These are phyloP conservation scores for Fistulifera solaris DNA, from an alignment of 108 stramenopile genomes.

Conservation along the genomic window DNA sequence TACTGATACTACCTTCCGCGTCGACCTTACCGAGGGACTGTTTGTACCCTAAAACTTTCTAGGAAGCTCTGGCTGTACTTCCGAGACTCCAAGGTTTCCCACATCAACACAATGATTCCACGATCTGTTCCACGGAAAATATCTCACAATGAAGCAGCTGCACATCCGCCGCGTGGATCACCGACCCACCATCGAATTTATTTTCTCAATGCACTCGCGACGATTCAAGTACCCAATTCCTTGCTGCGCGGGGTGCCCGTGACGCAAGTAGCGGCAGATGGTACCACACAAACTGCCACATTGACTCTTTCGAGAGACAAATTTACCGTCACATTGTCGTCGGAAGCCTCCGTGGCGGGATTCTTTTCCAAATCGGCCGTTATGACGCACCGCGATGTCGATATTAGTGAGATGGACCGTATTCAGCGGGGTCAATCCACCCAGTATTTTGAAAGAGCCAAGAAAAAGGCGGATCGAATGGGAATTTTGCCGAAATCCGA, in stretches of 20 bases:
- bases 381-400: slow-evolving; percentile 26
- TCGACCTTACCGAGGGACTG: too few relatives aligned
- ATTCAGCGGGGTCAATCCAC: slow-evolving; percentile 73
- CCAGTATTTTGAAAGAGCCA: slow-evolving; percentile 42
- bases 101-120: too few relatives aligned
- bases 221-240: slow-evolving; percentile 32
- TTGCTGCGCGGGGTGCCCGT: slow-evolving; percentile 52
- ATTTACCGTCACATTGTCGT: slow-evolving; percentile 55
- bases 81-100: too few relatives aligned
- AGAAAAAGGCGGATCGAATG: neutral
- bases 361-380: neutral
- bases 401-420: slow-evolving; percentile 72
- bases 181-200: too few relatives aligned
- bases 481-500: neutral
- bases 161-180: too few relatives aligned
- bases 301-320: slow-evolving; percentile 47
- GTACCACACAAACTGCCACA: slow-evolving; percentile 42
- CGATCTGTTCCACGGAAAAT: too few relatives aligned
- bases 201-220: slow-evolving; percentile 29
- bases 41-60: too few relatives aligned
- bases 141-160: too few relatives aligned
- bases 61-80: too few relatives aligned
- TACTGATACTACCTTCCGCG: too few relatives aligned
- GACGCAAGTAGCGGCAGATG: slow-evolving; percentile 48
- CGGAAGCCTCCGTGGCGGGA: neutral